A percentile compares a stretch with the other conserved stretches of the same genome.
Evolutionary conservation across 2,329 filamentous ascomycete species (phyloP).

Genomic region (Aspergillus candidus): DNA sequence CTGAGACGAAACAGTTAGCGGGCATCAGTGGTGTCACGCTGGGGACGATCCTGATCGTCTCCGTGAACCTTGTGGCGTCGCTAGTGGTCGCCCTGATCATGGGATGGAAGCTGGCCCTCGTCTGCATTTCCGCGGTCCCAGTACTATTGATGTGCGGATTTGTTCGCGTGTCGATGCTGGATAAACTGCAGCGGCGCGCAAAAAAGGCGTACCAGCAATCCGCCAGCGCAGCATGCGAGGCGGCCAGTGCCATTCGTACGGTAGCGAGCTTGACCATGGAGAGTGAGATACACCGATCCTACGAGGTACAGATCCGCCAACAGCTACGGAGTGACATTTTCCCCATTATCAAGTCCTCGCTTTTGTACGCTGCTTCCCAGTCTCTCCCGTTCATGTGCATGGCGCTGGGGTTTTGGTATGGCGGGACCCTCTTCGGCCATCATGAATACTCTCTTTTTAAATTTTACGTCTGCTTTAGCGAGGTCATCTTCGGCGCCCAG

Average conservation of each 20-base stretch:
- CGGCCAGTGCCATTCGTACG: conserved; percentile 46
- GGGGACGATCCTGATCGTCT: conserved; percentile 69
- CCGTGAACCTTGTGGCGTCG: conserved; percentile 66
- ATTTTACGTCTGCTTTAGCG: conserved; percentile 44
- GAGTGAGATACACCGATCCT: conserved; percentile 31
- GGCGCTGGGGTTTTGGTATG: conserved; percentile 59
- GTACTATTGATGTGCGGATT: conserved; percentile 23
- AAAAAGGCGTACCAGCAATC: conserved; percentile 42
- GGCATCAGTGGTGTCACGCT: conserved; percentile 68
- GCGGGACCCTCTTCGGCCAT: conserved; percentile 51
- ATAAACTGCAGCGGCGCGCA: conserved; percentile 42
- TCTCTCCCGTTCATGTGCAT: conserved; percentile 23
- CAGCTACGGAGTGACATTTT: conserved; percentile 19
- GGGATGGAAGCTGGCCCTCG: conserved; percentile 74
- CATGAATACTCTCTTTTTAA: conserved; percentile 38
- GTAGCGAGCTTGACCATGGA: conserved; percentile 47
- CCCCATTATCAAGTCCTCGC: conserved; percentile 17
- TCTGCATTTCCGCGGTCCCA: conserved; percentile 48
- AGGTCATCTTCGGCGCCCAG: conserved; percentile 34
- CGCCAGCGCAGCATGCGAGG: conserved; percentile 47
- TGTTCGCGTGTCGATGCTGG: conserved; percentile 45
- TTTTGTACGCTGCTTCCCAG: conserved; percentile 28
- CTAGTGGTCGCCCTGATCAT: conserved; percentile 60
- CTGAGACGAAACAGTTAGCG: conserved; percentile 52
- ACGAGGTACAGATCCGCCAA: conserved; percentile 27